A percentile compares a stretch with the other conserved stretches of the same genome.
Evolutionary conservation across 305 asterid species (phyloP).

Genomic region (Ruellia speciosa): DNA sequence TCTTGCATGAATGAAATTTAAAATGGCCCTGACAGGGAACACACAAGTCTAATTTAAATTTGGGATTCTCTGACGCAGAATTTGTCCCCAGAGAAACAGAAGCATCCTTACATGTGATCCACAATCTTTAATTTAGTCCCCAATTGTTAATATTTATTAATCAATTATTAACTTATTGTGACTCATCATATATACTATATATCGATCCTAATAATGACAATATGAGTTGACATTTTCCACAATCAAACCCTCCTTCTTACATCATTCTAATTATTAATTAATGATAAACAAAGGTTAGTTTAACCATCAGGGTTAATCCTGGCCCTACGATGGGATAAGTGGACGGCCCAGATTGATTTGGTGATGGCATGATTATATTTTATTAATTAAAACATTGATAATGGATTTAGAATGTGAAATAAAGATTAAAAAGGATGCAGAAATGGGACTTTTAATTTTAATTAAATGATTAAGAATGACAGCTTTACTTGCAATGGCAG

Average conservation of each 20-base stretch:
- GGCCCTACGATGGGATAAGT: constrained; percentile 14
- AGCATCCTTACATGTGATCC: constrained; percentile 51
- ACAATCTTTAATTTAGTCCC: constrained; percentile 26
- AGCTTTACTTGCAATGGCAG: constrained; percentile 32
- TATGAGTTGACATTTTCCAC: not conserved
- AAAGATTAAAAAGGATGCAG: too few relatives aligned
- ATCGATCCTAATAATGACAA: not conserved
- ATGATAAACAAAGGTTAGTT: not conserved
- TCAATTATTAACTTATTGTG: not conserved
- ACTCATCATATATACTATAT: too few relatives aligned
- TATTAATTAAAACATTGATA: not conserved
- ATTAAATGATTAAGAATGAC: constrained; percentile 4
- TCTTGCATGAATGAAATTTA: constrained; percentile 27
- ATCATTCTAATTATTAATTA: too few relatives aligned
- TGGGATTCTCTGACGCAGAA: constrained; percentile 51
- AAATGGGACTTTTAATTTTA: too few relatives aligned
- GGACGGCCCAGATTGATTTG: constrained; percentile 29
- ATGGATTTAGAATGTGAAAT: too few relatives aligned
- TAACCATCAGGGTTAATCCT: constrained; percentile 12
- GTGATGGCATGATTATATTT: not conserved
- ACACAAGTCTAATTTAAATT: constrained; percentile 16
- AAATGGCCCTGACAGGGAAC: constrained; percentile 26
- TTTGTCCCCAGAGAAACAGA: constrained; percentile 31
- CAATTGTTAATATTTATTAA: constrained; percentile 13
- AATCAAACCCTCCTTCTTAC: not conserved